A percentile compares a stretch with the other conserved stretches of the same genome.
Conservation (phyloP, 805 yeast species). For the Starmerella bombi region DNA sequence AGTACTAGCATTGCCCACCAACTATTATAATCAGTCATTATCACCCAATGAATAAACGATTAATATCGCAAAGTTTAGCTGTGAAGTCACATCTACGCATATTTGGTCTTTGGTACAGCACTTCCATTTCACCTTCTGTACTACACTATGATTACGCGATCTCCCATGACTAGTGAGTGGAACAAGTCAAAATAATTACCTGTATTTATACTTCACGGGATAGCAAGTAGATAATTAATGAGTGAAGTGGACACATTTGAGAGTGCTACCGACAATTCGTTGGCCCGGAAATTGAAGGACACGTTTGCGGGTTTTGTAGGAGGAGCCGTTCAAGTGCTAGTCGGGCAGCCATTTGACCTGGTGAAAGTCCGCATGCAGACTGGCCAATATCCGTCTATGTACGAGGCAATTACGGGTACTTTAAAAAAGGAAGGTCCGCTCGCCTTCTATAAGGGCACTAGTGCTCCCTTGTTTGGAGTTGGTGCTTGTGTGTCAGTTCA, state of each 20-base stretch:
- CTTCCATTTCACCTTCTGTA: too few species aligned
- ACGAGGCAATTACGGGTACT: conserved; percentile 40
- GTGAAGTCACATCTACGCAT: too few species aligned
- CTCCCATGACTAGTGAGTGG: conserved; percentile 3
- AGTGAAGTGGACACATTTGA: conserved; percentile 6
- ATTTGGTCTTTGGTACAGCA: too few species aligned
- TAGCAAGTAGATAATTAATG: too few species aligned
- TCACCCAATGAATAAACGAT: too few species aligned
- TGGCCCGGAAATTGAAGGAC: conserved; percentile 39
- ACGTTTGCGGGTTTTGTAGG: conserved; percentile 42
- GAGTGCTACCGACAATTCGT: conserved; percentile 12
- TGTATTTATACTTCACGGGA: not conserved
- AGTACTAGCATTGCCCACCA: too few species aligned
- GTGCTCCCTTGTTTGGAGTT: conserved; percentile 58
- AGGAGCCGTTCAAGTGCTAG: conserved; percentile 41
- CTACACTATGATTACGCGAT: too few species aligned
- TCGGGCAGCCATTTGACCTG: conserved; percentile 59
- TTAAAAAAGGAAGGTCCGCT: conserved; percentile 45
- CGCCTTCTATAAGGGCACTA: conserved; percentile 54
- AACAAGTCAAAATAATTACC: not conserved
- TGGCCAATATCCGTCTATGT: conserved; percentile 45
- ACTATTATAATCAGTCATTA: too few species aligned
- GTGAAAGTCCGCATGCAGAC: conserved; percentile 60
- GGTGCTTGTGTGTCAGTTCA: conserved; percentile 58
- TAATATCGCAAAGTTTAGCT: too few species aligned